Evolutionary conservation across 495 filamentous ascomycete genomes (phyloP), one percentile per base, ranked within the genome.

Genomic region (Xylaria curta): DNA sequence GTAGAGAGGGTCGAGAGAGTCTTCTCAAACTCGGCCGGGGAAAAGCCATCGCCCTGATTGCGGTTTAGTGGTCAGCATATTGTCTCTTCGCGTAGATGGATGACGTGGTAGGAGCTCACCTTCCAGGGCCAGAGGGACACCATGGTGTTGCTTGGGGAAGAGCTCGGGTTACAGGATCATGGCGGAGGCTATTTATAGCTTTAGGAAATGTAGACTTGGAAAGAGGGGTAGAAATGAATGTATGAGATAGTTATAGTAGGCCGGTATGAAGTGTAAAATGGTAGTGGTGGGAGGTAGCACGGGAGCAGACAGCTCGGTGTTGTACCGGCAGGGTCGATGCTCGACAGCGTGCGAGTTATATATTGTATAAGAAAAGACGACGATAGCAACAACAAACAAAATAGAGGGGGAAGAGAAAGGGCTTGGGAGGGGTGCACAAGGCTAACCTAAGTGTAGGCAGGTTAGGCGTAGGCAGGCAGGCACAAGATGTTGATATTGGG

Each of bases 21-120:
- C 82, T 94, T 97, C 81, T 99, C 96, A 76, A 98, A 99, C 6
- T 90, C 92, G 49, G 95, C 95, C 2, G 95, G 92, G 74, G 95
- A 97, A 79, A 88, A 91, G 76, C 93, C 89, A 71, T 94, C 88
- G 81, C 91, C 89, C 93, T 97, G 75, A 19, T 68, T 26, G 51
- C 40, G 54, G 24, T 61, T 68, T 38, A 77, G 67, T 13, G 42
- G 33, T 40, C 4, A 69, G 66, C 17, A 54, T 3, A 21, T 19
- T 7, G 66, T 24, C 15, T 47, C 19, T 54, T 21, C 4, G 26
- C 28, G 59, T 6, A 4, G 58, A 10, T 38, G 15, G 33, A 31
- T 10, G 53, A 56, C 17, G 53, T 44, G 42, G 12, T 8, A 42
- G 59, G 47, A 36, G 67, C 82, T 79, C 81, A 93, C 91, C 84